phyloP scores from a whole-genome alignment of 257 asterid species.

The Eustoma russellianum region DNA sequence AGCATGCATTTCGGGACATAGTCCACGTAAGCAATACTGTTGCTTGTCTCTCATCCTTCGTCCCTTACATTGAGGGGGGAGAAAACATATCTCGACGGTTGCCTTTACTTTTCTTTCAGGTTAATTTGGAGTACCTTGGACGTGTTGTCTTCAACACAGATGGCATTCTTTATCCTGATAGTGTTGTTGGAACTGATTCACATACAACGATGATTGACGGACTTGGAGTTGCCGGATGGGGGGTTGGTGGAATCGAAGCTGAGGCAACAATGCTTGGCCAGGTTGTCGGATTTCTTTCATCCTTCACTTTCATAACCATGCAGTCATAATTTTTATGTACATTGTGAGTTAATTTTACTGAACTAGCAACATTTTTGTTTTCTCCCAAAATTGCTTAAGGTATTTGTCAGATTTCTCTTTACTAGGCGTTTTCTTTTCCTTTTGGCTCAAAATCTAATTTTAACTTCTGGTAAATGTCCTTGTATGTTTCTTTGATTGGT shows the following conservation, averaged over 20 bases:
- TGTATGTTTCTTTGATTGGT: too few relatives aligned
- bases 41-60: background rate
- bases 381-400: too few relatives aligned
- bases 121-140: slow-evolving; percentile 90
- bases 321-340: background rate
- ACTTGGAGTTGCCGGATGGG: slow-evolving; percentile 98
- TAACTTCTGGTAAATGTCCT: background rate
- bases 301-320: too few relatives aligned
- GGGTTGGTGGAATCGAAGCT: slow-evolving; percentile 98
- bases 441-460: background rate
- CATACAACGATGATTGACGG: slow-evolving; percentile 99
- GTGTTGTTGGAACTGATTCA: slow-evolving; percentile 96
- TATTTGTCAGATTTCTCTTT: too few relatives aligned
- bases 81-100: too few relatives aligned
- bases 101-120: slow-evolving; percentile 32
- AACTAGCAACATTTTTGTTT: too few relatives aligned
- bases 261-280: slow-evolving; percentile 99
- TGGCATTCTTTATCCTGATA: slow-evolving; percentile 86
- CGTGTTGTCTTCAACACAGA: slow-evolving; percentile 81
- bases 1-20: too few relatives aligned
- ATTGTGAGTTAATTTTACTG: too few relatives aligned
- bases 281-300: slow-evolving; percentile 25
- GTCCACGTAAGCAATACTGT: too few relatives aligned
- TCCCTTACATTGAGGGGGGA: background rate
- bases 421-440: too few relatives aligned